These are phyloP conservation scores for Blepharisma undulans DNA, from an alignment of 169 alveolate genomes.

Conservation along the genomic window DNA sequence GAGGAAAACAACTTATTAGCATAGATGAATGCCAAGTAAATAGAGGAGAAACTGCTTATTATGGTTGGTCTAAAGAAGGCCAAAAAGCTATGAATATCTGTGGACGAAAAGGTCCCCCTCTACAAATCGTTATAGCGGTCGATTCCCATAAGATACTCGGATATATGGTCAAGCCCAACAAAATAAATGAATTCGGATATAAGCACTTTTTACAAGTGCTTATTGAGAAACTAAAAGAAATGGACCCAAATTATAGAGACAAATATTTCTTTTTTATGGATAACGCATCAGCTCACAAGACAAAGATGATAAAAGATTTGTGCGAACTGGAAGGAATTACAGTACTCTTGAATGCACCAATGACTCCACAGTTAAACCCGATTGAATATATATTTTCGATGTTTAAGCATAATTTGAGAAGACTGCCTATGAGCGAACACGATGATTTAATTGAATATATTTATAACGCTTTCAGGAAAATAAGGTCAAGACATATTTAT, in stretches of 20 bases:
- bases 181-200: not conserved
- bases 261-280: constrained; percentile 10
- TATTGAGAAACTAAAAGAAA: not conserved
- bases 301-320: not conserved
- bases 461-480: not conserved
- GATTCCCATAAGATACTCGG: not conserved
- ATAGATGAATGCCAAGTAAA: not conserved
- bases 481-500: not conserved
- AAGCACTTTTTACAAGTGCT: not conserved
- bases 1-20: not conserved
- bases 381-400: constrained; percentile 14
- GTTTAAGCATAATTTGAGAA: not conserved
- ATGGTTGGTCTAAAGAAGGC: constrained; percentile 8
- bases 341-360: not conserved
- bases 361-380: constrained; percentile 10
- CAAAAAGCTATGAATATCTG: not conserved
- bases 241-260: constrained; percentile 1
- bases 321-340: not conserved
- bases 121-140: not conserved
- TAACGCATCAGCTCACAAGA: not conserved
- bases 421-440: not conserved
- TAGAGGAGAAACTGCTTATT: not conserved
- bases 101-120: not conserved
- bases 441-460: not conserved
- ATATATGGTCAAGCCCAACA: not conserved